phyloP scores from a whole-genome alignment of 1,284 basidiomycete species.

The Thecaphora frezii region DNA sequence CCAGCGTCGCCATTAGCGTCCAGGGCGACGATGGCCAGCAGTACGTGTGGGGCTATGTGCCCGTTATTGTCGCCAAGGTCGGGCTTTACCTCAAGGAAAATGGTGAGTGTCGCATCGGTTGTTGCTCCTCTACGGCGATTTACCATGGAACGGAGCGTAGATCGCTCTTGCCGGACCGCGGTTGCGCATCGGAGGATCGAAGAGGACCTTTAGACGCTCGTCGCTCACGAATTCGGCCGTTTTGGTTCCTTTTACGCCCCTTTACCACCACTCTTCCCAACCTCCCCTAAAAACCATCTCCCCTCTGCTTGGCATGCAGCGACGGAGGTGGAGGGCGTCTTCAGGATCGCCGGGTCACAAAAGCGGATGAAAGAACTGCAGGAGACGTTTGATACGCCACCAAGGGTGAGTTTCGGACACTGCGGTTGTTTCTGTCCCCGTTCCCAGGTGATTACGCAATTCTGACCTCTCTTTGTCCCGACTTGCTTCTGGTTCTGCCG shows the following conservation, averaged over 20 bases:
- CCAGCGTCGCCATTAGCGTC: constrained; percentile 92
- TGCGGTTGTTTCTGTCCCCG: no score
- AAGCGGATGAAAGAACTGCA: constrained; percentile 96
- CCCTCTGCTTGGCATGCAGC: no score
- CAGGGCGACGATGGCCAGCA: constrained; percentile 65
- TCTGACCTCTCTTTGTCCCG: not conserved
- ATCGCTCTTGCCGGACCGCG: no score
- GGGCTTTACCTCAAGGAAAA: constrained; percentile 63
- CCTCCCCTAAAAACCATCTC: not conserved
- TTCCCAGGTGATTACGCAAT: not conserved
- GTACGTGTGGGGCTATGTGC: constrained; percentile 72
- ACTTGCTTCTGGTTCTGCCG: not conserved
- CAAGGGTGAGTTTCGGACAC: constrained; percentile 67
- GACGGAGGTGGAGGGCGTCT: constrained; percentile 91
- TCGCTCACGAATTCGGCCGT: no score
- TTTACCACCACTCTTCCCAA: not conserved
- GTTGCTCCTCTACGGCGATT: no score
- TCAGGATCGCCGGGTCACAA: constrained; percentile 74
- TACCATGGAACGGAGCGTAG: no score
- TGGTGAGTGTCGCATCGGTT: no score
- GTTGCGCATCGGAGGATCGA: no score
- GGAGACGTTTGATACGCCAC: constrained; percentile 81
- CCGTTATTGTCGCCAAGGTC: constrained; percentile 96
- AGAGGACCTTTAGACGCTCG: no score
- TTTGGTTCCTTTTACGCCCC: not conserved